These are phyloP conservation scores for Candida chilensis DNA, from an alignment of 805 yeast genomes.

Conservation along the genomic window DNA sequence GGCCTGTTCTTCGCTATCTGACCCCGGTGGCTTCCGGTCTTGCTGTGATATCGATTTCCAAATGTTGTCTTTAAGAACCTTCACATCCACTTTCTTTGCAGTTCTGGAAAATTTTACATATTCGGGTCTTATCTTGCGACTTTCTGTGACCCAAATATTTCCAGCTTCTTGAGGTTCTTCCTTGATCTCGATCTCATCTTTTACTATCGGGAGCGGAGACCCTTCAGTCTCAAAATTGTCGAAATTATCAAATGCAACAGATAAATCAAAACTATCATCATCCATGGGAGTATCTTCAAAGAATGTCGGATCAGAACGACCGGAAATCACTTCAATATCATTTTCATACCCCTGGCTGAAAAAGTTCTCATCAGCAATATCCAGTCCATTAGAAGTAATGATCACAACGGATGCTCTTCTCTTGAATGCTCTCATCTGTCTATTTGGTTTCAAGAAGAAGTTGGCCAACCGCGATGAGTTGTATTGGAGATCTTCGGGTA, in stretches of 20 bases:
- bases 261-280: constrained; percentile 9
- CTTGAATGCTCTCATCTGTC: constrained; percentile 18
- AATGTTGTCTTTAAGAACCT: constrained; percentile 60
- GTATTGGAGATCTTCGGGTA: constrained; percentile 72
- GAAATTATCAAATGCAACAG: constrained; percentile 16
- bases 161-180: constrained; percentile 4
- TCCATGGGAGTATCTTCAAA: constrained; percentile 26
- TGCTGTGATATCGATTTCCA: constrained; percentile 54
- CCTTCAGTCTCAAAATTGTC: constrained; percentile 18
- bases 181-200: constrained; percentile 4
- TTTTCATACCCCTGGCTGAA: constrained; percentile 1
- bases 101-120: constrained; percentile 52
- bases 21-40: no score
- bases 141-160: constrained; percentile 9
- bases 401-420: no score
- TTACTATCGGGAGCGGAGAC: no score
- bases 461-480: constrained; percentile 59
- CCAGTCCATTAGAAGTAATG: constrained; percentile 1
- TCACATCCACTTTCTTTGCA: constrained; percentile 76
- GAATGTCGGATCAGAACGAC: constrained; percentile 22
- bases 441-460: constrained; percentile 60
- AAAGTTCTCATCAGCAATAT: constrained; percentile 46
- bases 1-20: constrained; percentile 2
- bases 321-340: no score
- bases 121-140: constrained; percentile 21